Percentiles rank a stretch among this genome's conserved stretches.
Evolutionary conservation across 306 rosid genomes (phyloP).

Genomic region (Glycyrrhiza uralensis): DNA sequence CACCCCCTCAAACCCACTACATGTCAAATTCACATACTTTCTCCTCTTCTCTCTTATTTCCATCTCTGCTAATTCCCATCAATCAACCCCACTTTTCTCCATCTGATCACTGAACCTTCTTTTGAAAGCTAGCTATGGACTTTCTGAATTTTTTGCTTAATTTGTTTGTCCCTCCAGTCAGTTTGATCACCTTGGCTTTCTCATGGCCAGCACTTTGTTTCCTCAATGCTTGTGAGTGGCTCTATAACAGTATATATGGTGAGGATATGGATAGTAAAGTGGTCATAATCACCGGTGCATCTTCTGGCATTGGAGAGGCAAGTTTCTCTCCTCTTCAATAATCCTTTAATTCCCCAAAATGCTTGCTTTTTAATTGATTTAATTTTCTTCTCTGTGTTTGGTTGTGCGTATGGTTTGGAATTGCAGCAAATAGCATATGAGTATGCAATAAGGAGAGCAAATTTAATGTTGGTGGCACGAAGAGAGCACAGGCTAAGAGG

Average conservation of each 20-base stretch:
- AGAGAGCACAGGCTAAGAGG: conserved; percentile 60
- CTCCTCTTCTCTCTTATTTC: neutral
- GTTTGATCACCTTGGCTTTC: conserved; percentile 61
- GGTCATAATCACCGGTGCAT: conserved; percentile 89
- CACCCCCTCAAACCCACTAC: neutral
- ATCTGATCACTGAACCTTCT: neutral
- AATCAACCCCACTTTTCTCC: neutral
- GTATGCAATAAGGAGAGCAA: conserved; percentile 73
- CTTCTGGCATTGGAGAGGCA: conserved; percentile 94
- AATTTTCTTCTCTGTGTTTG: neutral
- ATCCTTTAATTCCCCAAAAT: too few species aligned
- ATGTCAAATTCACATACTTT: neutral
- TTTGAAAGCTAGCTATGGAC: conserved; percentile 41
- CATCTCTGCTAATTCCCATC: neutral
- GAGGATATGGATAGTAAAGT: conserved; percentile 68
- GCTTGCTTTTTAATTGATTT: neutral
- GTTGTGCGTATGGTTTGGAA: neutral
- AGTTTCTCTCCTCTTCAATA: neutral
- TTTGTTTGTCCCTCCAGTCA: conserved; percentile 70
- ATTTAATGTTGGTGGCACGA: conserved; percentile 73
- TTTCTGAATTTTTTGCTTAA: conserved; percentile 51
- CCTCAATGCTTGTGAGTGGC: conserved; percentile 66
- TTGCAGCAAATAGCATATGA: conserved; percentile 89
- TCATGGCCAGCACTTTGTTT: conserved; percentile 87
- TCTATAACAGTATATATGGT: conserved; percentile 35